phyloP scores from a whole-genome alignment of 2,329 filamentous ascomycete genomes.

The Sporothrix luriei region DNA sequence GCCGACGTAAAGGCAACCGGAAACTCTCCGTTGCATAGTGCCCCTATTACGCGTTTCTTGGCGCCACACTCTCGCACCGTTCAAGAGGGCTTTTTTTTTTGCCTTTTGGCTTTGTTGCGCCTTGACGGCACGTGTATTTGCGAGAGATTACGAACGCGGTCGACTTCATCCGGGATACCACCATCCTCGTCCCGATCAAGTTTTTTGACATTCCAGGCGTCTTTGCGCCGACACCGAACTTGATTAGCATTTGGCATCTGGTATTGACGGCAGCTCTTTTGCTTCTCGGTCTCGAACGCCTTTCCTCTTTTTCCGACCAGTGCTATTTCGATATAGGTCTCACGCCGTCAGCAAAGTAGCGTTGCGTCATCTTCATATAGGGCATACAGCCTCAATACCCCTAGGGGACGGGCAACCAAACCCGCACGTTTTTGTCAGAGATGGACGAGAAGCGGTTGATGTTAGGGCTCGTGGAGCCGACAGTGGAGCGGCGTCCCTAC shows the following conservation, averaged over 20 bases:
- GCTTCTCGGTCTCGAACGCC: constrained; percentile 1
- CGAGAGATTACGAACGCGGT: constrained; percentile 18
- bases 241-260: neutral
- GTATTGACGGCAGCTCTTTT: neutral
- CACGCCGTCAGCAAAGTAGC: neutral
- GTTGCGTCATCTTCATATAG: constrained; percentile 21
- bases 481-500: constrained; percentile 4
- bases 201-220: neutral
- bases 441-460: constrained; percentile 36
- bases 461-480: constrained; percentile 22
- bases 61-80: constrained; percentile 10
- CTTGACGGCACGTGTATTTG: constrained; percentile 20
- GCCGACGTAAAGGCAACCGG: constrained; percentile 13
- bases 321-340: constrained; percentile 1
- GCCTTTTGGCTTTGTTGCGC: neutral
- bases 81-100: neutral
- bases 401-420: neutral
- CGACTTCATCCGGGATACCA: constrained; percentile 19
- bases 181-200: neutral
- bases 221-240: neutral
- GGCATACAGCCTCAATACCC: neutral
- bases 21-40: constrained; percentile 26
- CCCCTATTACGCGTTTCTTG: constrained; percentile 28
- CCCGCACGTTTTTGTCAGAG: neutral
- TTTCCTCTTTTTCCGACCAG: neutral